Evolutionary conservation across 176 grass and related monocot genomes (phyloP), one percentile per base, ranked within the genome.

Genomic region (Raddia distichophylla): DNA sequence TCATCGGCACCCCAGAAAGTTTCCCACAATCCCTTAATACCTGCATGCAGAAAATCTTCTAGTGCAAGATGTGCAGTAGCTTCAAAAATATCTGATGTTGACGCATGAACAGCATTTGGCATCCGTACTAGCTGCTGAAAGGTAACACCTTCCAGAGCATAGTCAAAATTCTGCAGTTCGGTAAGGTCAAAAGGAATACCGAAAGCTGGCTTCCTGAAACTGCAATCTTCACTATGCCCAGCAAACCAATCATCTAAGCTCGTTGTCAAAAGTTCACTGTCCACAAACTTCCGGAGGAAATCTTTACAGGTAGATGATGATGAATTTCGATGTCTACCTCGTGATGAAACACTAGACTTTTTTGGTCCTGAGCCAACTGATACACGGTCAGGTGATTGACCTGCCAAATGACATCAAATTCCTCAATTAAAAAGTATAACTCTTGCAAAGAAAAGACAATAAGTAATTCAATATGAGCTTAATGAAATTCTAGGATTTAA

Each of bases 71-170:
- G 93, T 12, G 92, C 95, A 6, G 71, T 95, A 43, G 96, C 93
- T 79, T 98, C 93, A 9, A 98, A 88, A 60, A 75, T 84, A 73
- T 95, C 90, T 27, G 92, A 94, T 33, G 90, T 93, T 17, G 93
- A 95, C 8, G 84, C 89, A 71, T 93, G 85, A 43, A 98, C 81
- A 74, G 92, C 88, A 88, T 83, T 98, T 32, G 96, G 92, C 96
- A 98, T 98, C 77, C 96, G 76, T 43, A 95, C 85, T 11, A 98
- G 76, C 81, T 95, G 96, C 74, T 93, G 96, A 79, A 98, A 98
- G 47, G 96, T 82, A 79, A 93, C 78, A 45, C 96, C 90, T 70
- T 95, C 95, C 22, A 98, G 46, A 11, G 96, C 96, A 78, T 98
- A 95, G 77, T 95, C 96, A 45, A 95, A 93, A 85, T 85, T 95